These are phyloP conservation scores for Eimeria praecox DNA, from an alignment of 169 alveolate species.

Conservation along the genomic window DNA sequence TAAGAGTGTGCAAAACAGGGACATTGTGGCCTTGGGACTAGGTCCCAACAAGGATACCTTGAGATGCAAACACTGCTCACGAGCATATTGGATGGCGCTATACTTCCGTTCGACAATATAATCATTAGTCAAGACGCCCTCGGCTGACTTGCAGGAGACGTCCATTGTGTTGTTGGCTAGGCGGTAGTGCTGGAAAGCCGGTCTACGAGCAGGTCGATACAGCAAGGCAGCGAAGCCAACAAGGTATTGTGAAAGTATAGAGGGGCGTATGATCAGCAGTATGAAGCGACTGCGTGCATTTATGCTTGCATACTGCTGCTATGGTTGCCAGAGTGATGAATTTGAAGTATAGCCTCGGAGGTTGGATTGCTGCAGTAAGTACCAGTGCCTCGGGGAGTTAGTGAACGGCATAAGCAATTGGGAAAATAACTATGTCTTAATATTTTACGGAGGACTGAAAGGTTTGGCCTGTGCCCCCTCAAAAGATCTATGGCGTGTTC, in stretches of 20 bases:
- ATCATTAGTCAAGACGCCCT: not conserved
- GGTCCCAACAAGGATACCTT: slow-evolving; percentile 54
- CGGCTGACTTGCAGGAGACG: not conserved
- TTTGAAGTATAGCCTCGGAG: not conserved
- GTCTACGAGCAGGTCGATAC: not conserved
- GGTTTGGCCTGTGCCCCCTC: not conserved
- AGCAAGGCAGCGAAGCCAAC: not conserved
- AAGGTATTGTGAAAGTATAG: no score
- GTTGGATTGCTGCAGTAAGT: not conserved
- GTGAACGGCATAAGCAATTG: not conserved
- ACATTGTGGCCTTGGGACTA: slow-evolving; percentile 35
- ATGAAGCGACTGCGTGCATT: not conserved
- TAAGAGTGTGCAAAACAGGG: slow-evolving; percentile 40
- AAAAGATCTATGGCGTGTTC: not conserved
- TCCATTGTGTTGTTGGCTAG: not conserved
- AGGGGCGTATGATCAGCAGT: not conserved
- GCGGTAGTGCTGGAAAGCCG: not conserved
- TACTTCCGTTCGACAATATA: not conserved
- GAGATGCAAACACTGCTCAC: slow-evolving; percentile 3
- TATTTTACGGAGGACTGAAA: not conserved
- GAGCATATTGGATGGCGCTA: not conserved
- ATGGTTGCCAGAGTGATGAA: not conserved
- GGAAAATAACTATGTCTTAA: not conserved
- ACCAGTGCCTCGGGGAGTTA: not conserved
- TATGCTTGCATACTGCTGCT: not conserved